Evolutionary conservation across 2,329 filamentous ascomycete species (phyloP).

Genomic region (Fusarium stilboides): DNA sequence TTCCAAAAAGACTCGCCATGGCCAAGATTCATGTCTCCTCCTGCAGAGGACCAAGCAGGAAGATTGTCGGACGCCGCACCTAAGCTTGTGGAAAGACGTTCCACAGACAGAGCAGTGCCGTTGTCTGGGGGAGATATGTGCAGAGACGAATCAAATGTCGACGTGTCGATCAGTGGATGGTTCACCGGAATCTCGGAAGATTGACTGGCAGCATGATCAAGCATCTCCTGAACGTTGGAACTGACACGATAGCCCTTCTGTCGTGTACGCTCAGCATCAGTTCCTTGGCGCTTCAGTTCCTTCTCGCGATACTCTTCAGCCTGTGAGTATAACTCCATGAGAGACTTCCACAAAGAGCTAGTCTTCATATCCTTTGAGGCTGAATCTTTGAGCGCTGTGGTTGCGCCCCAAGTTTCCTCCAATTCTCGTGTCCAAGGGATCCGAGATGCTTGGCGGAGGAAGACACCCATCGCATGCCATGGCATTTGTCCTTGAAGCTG

Average conservation of each 20-base stretch:
- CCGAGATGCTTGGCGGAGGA: conserved; percentile 42
- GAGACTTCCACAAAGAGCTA: conserved; percentile 35
- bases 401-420: conserved; percentile 45
- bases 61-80: conserved; percentile 22
- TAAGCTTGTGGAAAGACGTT: conserved; percentile 18
- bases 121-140: conserved; percentile 5
- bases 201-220: neutral
- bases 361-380: conserved; percentile 20
- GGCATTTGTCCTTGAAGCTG: conserved; percentile 50
- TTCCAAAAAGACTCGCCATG: neutral
- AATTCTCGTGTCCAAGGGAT: conserved; percentile 43
- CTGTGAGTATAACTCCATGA: conserved; percentile 24
- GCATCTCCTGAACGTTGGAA: conserved; percentile 19
- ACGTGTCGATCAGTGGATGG: conserved; percentile 19
- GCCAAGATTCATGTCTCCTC: neutral
- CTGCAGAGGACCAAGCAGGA: conserved; percentile 21
- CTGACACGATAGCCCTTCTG: conserved; percentile 1
- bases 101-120: conserved; percentile 1
- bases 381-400: conserved; percentile 15
- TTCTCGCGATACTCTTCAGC: conserved; percentile 30
- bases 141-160: conserved; percentile 21
- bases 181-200: conserved; percentile 20
- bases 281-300: conserved; percentile 17
- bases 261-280: conserved; percentile 8
- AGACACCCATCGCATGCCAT: conserved; percentile 48